Conservation (phyloP, 345 rosid genomes). For the Bruguiera sexangula region DNA sequence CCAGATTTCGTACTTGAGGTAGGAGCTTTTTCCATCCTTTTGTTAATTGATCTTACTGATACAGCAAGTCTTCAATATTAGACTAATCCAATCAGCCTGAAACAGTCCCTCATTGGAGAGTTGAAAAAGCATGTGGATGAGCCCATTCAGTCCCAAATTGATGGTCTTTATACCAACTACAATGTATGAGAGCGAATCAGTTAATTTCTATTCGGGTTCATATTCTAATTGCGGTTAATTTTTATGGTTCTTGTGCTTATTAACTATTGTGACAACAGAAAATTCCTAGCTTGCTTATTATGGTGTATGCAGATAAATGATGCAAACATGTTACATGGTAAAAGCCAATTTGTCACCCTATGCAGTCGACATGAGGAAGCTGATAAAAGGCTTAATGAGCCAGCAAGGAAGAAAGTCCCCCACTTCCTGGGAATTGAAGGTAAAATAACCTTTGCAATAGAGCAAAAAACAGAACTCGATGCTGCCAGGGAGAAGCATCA, state of each 20-base stretch:
- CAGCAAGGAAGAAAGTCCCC: conserved; percentile 23
- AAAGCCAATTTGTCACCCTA: neutral
- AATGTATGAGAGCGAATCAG: conserved; percentile 23
- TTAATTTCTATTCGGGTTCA: too few species aligned
- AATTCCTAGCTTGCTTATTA: neutral
- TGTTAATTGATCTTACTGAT: too few species aligned
- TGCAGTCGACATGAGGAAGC: conserved; percentile 25
- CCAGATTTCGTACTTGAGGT: conserved; percentile 46
- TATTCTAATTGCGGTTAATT: too few species aligned
- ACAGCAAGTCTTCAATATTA: too few species aligned
- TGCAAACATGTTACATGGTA: conserved; percentile 24
- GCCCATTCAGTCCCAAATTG: conserved; percentile 33
- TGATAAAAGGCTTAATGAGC: conserved; percentile 16
- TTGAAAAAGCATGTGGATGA: conserved; percentile 43
- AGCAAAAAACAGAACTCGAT: too few species aligned
- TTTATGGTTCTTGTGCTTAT: too few species aligned
- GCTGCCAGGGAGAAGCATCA: too few species aligned
- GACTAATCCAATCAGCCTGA: neutral
- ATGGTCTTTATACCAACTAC: conserved; percentile 36
- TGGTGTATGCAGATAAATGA: conserved; percentile 20
- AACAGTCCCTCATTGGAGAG: conserved; percentile 45
- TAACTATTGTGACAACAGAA: neutral
- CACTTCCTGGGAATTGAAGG: conserved; percentile 56
- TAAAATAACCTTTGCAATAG: conserved; percentile 1
- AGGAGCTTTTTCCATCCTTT: neutral